A percentile compares a stretch with the other conserved stretches of the same genome.
Evolutionary conservation across 495 filamentous ascomycete species (phyloP).

Genomic region (Amniculicola lignicola): DNA sequence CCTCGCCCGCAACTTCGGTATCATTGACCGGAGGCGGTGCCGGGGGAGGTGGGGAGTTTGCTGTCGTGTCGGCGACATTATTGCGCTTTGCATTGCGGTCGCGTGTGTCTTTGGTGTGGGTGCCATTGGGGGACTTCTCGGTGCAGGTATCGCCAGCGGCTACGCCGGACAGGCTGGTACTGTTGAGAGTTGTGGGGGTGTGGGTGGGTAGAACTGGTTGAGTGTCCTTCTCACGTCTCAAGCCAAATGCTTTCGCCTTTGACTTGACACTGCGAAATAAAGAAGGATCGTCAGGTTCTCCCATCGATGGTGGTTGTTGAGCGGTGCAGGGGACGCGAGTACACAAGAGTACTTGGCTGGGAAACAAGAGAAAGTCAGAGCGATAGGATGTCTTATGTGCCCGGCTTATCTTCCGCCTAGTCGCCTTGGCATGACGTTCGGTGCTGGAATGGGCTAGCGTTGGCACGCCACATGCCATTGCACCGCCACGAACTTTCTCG

Average conservation of each 20-base stretch:
- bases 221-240: conserved; percentile 20
- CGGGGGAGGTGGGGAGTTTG: conserved; percentile 21
- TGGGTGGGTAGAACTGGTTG: conserved; percentile 24
- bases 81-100: conserved; percentile 13
- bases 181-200: conserved; percentile 1
- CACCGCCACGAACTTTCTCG: too few relatives aligned
- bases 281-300: conserved; percentile 34
- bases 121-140: conserved; percentile 10
- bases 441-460: too few relatives aligned
- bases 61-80: conserved; percentile 29
- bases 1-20: conserved; percentile 22
- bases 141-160: background rate
- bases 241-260: conserved; percentile 31
- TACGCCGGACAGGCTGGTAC: background rate
- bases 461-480: too few relatives aligned
- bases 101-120: conserved; percentile 5
- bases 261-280: conserved; percentile 33
- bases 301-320: conserved; percentile 31
- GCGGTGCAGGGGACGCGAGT: background rate
- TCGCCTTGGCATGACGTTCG: too few relatives aligned
- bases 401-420: too few relatives aligned
- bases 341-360: background rate
- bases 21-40: conserved; percentile 25
- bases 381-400: background rate
- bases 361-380: background rate